Base-by-base conservation (phyloP, 177 flowering plant species). In the Tripterygium wilfordii region DNA sequence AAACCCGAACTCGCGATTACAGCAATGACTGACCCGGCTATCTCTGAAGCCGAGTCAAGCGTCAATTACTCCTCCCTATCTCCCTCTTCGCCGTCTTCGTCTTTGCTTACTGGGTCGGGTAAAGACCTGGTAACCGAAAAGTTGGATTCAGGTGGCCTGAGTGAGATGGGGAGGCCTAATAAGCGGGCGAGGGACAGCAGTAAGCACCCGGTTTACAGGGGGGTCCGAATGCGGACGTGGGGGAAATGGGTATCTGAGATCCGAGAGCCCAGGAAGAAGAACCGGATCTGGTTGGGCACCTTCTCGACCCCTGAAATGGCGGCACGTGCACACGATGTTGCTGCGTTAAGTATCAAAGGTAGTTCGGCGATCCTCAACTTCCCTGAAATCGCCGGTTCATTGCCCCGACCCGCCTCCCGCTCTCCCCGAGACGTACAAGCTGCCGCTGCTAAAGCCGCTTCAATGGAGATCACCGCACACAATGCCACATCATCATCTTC, bases 231-330 rank as follows among this genome's bases (percentile, higher is more conserved):
- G 78, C 50, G 81, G 48, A 42, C 70, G 0, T 76, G 81, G 81
- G 81, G 81, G 1, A 72, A 73, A 37, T 76, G 78, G 78, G 81
- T 76, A 8, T 76, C 81, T 7, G 81, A 76, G 47, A 76, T 76
- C 65, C 73, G 81, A 0, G 78, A 76, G 58, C 81, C 81, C 21
- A 35, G 60, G 29, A 76, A 76, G 63, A 76, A 76, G 55, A 69
- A 62, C 23, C 68, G 81, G 67, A 76, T 76, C 61, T 76, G 81
- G 81, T 63, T 76, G 6, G 81, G 81, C 6, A 76, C 80, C 16
- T 76, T 72, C 66, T 31, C 77, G 13, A 72, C 64, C 9, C 68
- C 80, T 5, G 78, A 76, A 31, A 76, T 75, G 80, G 80, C 80
- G 14, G 79, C 79, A 2, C 73, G 79, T n/a, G 79, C 79, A 5